Base-by-base conservation (phyloP, 2,329 filamentous ascomycete species). In the Nothophoma quercina region DNA sequence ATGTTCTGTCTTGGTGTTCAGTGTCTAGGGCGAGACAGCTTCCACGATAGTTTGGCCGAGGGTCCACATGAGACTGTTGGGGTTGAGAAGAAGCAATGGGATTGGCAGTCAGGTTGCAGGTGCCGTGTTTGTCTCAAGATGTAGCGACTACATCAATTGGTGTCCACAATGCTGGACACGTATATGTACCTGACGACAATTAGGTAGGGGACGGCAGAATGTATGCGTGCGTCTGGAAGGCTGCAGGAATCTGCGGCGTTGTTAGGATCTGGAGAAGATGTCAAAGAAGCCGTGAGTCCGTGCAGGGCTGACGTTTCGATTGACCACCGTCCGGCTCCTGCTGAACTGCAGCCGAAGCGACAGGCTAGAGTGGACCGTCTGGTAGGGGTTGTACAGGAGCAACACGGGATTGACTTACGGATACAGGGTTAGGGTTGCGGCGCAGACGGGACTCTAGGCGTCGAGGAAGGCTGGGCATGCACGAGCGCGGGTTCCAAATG, bases 251-350 rank as follows among this genome's bases (percentile, higher is more conserved):
- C 63, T 60, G 62, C 59, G 66, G 58, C 65, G 62, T 62, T 71
- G 62, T 70, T 69, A 67, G 67, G 69, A 65, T 69, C 55, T 68
- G 58, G 38, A 60, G 57, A 62, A 61, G 62, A 62, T 56, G 66
- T 61, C 64, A 67, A 72, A 66, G 67, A 65, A 70, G 67, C 57
- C 65, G 63, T 59, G 58, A 67, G 71, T 70, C 69, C 68, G 69
- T 74, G 69, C 71, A 74, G 69, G 67, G 63, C 67, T 72, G 71
- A 70, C 65, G 67, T 71, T 68, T 67, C 63, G 52, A 60, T 41
- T 62, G 58, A 56, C 63, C 65, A 67, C 64, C 63, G 52, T 68
- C 64, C 68, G 68, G 71, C 63, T 65, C 62, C 62, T 67, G 63
- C 58, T 67, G 62, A 64, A 62, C 55, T 60, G 65, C 62, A 71